Evolutionary conservation across 179 eudicot species (phyloP).

Genomic region (Silene coronaria): DNA sequence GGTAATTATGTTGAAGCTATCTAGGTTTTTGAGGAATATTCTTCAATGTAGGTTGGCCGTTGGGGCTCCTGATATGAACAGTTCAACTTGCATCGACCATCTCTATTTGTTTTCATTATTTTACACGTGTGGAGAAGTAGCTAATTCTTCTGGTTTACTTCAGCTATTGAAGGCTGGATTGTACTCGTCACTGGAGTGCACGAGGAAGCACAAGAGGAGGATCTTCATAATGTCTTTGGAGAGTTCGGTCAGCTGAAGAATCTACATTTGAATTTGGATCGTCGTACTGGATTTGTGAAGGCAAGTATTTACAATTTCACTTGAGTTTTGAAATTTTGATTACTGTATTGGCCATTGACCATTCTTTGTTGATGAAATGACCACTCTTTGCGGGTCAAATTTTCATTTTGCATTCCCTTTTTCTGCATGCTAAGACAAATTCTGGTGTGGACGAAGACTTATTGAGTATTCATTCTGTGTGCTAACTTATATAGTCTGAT

Average conservation of each 20-base stretch:
- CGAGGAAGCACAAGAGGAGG: constrained; percentile 83
- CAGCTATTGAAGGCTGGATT: constrained; percentile 99
- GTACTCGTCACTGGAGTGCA: constrained; percentile 80
- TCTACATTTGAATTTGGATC: constrained; percentile 82
- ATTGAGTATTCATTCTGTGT: neutral
- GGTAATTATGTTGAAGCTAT: too few relatives aligned
- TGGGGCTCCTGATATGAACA: neutral
- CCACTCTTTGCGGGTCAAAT: too few relatives aligned
- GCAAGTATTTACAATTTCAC: constrained; percentile 27
- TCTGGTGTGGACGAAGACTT: neutral
- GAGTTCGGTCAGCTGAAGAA: constrained; percentile 81
- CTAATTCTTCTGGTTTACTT: constrained; percentile 20
- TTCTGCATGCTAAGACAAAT: neutral
- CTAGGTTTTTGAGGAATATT: neutral
- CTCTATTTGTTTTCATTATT: neutral
- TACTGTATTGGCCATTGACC: neutral
- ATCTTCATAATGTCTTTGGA: constrained; percentile 72
- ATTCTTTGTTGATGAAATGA: neutral
- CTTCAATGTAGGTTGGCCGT: neutral
- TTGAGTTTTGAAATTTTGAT: neutral
- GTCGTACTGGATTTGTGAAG: constrained; percentile 92
- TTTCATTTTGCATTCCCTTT: neutral
- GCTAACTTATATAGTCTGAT: too few relatives aligned
- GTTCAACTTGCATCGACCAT: neutral
- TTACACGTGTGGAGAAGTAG: neutral